These are phyloP conservation scores for Apiotrichum porosum DNA, from an alignment of 1,284 basidiomycete genomes.

Conservation along the genomic window DNA sequence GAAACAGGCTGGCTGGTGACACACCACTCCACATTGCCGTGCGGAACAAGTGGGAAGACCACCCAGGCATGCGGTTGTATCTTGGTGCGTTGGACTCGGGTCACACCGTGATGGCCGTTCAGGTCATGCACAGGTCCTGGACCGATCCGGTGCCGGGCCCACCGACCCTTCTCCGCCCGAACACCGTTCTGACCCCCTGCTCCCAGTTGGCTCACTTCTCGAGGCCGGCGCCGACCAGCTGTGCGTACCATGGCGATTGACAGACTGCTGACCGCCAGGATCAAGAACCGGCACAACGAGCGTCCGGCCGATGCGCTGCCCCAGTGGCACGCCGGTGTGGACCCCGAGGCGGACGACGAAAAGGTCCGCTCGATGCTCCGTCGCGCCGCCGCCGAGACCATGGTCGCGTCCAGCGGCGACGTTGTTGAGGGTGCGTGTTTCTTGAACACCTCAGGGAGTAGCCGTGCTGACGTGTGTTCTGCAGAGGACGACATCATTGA, in stretches of 20 bases:
- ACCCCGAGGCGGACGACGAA: constrained; percentile 40
- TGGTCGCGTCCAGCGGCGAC: constrained; percentile 38
- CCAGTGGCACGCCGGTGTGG: constrained; percentile 27
- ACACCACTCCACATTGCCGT: constrained; percentile 82
- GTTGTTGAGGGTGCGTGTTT: constrained; percentile 43
- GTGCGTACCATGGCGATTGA: constrained; percentile 49
- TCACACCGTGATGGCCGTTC: not conserved
- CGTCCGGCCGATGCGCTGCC: constrained; percentile 59
- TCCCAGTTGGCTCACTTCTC: constrained; percentile 60
- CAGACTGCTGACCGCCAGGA: constrained; percentile 48
- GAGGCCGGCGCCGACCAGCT: constrained; percentile 70
- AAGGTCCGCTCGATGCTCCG: constrained; percentile 39
- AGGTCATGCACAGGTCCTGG: too few species aligned
- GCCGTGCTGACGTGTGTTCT: not conserved
- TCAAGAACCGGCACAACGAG: constrained; percentile 67
- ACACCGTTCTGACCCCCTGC: too few species aligned
- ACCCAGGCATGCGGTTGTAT: constrained; percentile 53
- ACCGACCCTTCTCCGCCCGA: too few species aligned
- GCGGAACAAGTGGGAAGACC: constrained; percentile 57
- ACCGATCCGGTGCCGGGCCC: too few species aligned
- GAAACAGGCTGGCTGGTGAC: constrained; percentile 66
- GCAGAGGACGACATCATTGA: constrained; percentile 40
- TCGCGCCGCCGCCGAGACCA: constrained; percentile 36
- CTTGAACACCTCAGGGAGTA: not conserved
- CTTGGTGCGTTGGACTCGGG: constrained; percentile 41